These are phyloP conservation scores for Trichoderma aggressivum DNA, from an alignment of 2,329 filamentous ascomycete species.

Conservation along the genomic window DNA sequence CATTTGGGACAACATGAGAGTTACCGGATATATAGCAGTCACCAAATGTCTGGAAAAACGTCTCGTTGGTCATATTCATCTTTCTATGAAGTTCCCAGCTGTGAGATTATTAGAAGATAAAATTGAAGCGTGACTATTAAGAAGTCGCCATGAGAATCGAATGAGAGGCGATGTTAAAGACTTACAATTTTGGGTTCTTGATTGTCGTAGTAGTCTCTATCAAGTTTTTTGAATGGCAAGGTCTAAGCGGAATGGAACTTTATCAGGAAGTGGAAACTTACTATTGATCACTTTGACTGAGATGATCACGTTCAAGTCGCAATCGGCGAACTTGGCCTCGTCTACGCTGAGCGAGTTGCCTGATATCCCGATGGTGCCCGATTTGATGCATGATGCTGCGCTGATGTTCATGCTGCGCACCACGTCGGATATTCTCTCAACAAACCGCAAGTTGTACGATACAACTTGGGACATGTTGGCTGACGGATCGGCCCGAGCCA, in stretches of 20 bases:
- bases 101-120: neutral
- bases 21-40: too few relatives aligned
- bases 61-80: too few relatives aligned
- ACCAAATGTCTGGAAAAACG: too few relatives aligned
- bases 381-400: neutral
- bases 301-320: neutral
- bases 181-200: neutral
- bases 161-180: neutral
- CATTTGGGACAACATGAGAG: too few relatives aligned
- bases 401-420: neutral
- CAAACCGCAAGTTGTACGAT: neutral
- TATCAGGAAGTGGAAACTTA: neutral
- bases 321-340: neutral
- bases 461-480: neutral
- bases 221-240: neutral
- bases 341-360: neutral
- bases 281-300: neutral
- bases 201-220: neutral
- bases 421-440: neutral
- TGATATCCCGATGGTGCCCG: neutral
- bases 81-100: neutral
- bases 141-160: too few relatives aligned
- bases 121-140: too few relatives aligned
- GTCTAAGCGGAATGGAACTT: neutral
- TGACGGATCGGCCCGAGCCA: neutral